Evolutionary conservation across 129 eudicot species (phyloP).

Genomic region (Artemisia argyi): DNA sequence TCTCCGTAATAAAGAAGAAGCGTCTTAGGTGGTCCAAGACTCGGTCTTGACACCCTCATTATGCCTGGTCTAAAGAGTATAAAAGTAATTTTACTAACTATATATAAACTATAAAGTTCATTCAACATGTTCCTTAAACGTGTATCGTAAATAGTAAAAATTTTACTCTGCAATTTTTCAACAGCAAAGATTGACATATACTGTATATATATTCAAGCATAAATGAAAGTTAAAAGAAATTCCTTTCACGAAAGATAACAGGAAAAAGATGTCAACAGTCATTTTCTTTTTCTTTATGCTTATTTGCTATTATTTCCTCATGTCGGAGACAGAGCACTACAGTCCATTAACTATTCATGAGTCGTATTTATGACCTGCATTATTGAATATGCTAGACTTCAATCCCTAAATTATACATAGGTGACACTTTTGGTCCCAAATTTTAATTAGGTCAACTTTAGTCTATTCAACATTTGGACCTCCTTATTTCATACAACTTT

Average conservation of each 20-base stretch:
- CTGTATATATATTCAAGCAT: background rate
- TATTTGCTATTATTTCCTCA: slow-evolving; percentile 8
- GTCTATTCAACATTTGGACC: background rate
- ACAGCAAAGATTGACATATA: background rate
- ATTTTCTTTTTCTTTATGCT: slow-evolving; percentile 18
- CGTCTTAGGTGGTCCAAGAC: too few relatives aligned
- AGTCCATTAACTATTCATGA: slow-evolving; percentile 15
- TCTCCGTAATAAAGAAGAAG: too few relatives aligned
- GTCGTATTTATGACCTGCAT: slow-evolving; percentile 1
- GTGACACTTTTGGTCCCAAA: slow-evolving; percentile 12
- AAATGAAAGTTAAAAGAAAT: slow-evolving; percentile 12
- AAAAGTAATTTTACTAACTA: too few relatives aligned
- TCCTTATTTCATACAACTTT: background rate
- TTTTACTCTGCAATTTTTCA: background rate
- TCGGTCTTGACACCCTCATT: too few relatives aligned
- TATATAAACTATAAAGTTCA: too few relatives aligned
- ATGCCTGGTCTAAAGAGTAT: too few relatives aligned
- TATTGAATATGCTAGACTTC: background rate
- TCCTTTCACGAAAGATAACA: slow-evolving; percentile 8
- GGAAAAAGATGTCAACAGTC: slow-evolving; percentile 27
- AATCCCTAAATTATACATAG: background rate
- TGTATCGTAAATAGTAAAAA: too few relatives aligned
- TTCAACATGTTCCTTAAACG: too few relatives aligned
- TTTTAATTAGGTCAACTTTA: background rate
- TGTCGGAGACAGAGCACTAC: slow-evolving; percentile 19